Percentiles rank a stretch among this genome's conserved stretches.
These are phyloP conservation scores for Exidia glandulosa DNA, from an alignment of 768 basidiomycete genomes.

Conservation along the genomic window DNA sequence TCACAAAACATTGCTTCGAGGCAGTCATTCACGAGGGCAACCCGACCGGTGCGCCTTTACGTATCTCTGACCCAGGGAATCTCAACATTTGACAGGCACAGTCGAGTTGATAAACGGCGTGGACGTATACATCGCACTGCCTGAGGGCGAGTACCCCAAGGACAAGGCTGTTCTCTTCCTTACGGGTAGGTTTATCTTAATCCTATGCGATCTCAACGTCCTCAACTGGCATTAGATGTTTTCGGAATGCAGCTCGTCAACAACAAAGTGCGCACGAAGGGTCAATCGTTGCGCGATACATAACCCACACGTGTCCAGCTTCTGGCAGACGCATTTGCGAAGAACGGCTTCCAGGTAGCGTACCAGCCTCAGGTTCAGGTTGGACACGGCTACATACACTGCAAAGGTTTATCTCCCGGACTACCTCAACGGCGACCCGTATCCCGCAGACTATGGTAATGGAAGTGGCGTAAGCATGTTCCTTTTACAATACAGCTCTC, in stretches of 20 bases:
- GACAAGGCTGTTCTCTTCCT: slow-evolving; percentile 17
- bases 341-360: slow-evolving; percentile 5
- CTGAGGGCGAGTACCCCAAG: slow-evolving; percentile 15
- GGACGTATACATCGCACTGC: slow-evolving; percentile 14
- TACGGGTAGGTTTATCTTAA: slow-evolving; percentile 14
- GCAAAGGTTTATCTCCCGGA: slow-evolving; percentile 6
- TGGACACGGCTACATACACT: background rate
- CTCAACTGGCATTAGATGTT: background rate
- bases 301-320: background rate
- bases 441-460: slow-evolving; percentile 7
- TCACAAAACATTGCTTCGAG: slow-evolving; percentile 4
- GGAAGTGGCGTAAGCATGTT: too few relatives aligned
- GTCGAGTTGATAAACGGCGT: slow-evolving; percentile 11
- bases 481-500: too few relatives aligned
- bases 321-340: slow-evolving; percentile 3
- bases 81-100: slow-evolving; percentile 1
- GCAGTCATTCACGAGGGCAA: slow-evolving; percentile 6
- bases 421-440: slow-evolving; percentile 11
- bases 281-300: too few relatives aligned
- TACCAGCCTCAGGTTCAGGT: background rate
- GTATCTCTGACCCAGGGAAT: background rate
- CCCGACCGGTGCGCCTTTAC: slow-evolving; percentile 1
- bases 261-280: slow-evolving; percentile 6
- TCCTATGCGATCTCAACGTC: background rate
- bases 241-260: slow-evolving; percentile 6